Conservation (phyloP, 2,329 filamentous ascomycete genomes). For the Fusarium illudens region DNA sequence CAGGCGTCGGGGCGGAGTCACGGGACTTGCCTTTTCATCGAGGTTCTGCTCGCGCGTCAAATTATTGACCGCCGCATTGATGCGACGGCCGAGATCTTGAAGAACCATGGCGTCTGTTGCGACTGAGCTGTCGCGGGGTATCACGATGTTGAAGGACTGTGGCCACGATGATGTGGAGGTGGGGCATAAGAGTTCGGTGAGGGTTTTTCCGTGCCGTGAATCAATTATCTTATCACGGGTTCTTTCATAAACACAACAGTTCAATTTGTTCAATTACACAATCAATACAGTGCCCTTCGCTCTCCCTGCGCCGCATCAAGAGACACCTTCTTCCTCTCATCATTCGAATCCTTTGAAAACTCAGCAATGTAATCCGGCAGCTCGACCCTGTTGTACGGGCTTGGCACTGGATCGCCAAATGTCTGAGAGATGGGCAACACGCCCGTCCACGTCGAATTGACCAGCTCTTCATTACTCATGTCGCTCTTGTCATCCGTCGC, state of each 20-base stretch:
- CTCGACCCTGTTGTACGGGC: constrained; percentile 65
- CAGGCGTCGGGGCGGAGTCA: constrained; percentile 12
- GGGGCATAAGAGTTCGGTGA: constrained; percentile 17
- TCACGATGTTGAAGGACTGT: constrained; percentile 34
- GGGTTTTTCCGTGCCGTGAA: constrained; percentile 32
- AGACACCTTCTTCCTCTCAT: constrained; percentile 38
- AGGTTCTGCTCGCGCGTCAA: constrained; percentile 91
- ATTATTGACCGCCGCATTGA: constrained; percentile 95
- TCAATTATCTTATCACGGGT: too few species aligned
- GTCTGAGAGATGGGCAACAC: constrained; percentile 70
- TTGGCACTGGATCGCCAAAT: constrained; percentile 70
- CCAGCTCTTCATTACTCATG: constrained; percentile 53
- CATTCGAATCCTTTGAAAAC: constrained; percentile 51
- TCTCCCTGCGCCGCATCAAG: constrained; percentile 40
- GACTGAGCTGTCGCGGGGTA: constrained; percentile 38
- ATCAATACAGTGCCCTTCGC: constrained; percentile 17
- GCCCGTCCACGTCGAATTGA: constrained; percentile 61
- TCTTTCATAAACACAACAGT: too few species aligned
- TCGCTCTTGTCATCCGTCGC: constrained; percentile 65
- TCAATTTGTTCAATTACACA: not conserved
- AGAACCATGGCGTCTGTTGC: constrained; percentile 78
- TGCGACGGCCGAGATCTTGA: constrained; percentile 97
- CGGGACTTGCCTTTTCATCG: constrained; percentile 82
- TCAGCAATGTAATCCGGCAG: constrained; percentile 69
- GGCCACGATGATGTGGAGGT: constrained; percentile 39